Percentiles rank a stretch among this genome's conserved stretches.
phyloP scores from a whole-genome alignment of 2,329 filamentous ascomycete genomes.

The Cytospora piceae region DNA sequence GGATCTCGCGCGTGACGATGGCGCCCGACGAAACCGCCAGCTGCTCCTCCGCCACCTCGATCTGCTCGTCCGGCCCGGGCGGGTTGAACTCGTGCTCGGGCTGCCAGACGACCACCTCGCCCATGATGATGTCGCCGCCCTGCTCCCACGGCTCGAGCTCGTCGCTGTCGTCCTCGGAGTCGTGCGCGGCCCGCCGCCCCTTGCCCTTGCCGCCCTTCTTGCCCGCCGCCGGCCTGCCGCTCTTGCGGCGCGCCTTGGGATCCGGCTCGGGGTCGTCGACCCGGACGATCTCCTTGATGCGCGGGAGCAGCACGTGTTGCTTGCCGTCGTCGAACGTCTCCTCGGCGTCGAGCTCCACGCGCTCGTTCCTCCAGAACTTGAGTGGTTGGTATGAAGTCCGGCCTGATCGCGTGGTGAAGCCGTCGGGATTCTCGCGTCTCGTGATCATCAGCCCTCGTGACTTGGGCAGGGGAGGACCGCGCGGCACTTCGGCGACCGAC shows the following conservation, averaged over 20 bases:
- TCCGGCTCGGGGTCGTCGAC: conserved; percentile 62
- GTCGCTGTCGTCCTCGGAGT: conserved; percentile 54
- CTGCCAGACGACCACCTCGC: conserved; percentile 68
- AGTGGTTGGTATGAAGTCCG: conserved; percentile 78
- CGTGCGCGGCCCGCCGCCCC: conserved; percentile 40
- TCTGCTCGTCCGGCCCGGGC: conserved; percentile 58
- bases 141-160: conserved; percentile 72
- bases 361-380: conserved; percentile 86
- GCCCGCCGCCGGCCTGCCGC: conserved; percentile 7
- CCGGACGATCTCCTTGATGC: conserved; percentile 77
- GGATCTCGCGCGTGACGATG: conserved; percentile 62
- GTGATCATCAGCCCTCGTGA: conserved; percentile 58
- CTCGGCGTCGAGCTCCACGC: conserved; percentile 67
- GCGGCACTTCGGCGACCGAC: conserved; percentile 52
- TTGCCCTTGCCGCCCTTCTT: conserved; percentile 37
- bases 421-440: conserved; percentile 46
- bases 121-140: conserved; percentile 65
- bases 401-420: conserved; percentile 72
- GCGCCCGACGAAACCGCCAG: conserved; percentile 60
- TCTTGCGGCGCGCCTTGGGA: conserved; percentile 30
- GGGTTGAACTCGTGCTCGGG: conserved; percentile 58
- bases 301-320: conserved; percentile 63
- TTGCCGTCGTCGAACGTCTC: conserved; percentile 51
- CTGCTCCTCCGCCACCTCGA: conserved; percentile 58
- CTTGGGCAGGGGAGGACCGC: conserved; percentile 59